These are phyloP conservation scores for Acanthamoeba pearcei DNA, from an alignment of 208 protist species.

Conservation along the genomic window DNA sequence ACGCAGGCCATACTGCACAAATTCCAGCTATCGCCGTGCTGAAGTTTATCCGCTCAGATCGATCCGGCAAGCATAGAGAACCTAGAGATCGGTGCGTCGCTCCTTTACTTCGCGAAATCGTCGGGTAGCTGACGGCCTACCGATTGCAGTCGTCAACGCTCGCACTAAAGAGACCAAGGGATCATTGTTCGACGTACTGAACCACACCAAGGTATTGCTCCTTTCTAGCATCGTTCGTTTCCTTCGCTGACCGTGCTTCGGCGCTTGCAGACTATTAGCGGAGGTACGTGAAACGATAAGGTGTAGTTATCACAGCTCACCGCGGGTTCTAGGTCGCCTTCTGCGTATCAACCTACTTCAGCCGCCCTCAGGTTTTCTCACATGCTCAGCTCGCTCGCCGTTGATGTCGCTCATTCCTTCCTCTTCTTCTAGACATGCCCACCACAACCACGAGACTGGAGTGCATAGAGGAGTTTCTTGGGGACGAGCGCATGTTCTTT, in stretches of 20 bases:
- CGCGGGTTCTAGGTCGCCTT: not conserved
- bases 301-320: not conserved
- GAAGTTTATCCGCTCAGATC: not conserved
- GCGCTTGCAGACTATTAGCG: not conserved
- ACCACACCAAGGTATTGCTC: conserved; percentile 23
- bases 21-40: not conserved
- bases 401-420: not conserved
- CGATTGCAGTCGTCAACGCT: not conserved
- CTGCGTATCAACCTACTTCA: conserved; percentile 59
- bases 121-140: no score
- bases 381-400: not conserved
- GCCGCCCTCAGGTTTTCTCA: conserved; percentile 11
- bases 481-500: conserved; percentile 52
- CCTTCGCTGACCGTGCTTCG: not conserved
- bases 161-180: conserved; percentile 31
- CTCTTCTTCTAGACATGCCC: not conserved
- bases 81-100: not conserved
- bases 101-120: not conserved
- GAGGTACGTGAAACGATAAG: not conserved
- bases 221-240: not conserved
- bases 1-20: not conserved
- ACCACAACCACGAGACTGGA: not conserved
- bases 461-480: conserved; percentile 56
- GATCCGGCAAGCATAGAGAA: conserved; percentile 8
- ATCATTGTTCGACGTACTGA: not conserved